Percentiles rank a stretch among this genome's conserved stretches.
Conservation (phyloP, 2,329 filamentous ascomycete genomes). For the Thermomyces lanuginosus region DNA sequence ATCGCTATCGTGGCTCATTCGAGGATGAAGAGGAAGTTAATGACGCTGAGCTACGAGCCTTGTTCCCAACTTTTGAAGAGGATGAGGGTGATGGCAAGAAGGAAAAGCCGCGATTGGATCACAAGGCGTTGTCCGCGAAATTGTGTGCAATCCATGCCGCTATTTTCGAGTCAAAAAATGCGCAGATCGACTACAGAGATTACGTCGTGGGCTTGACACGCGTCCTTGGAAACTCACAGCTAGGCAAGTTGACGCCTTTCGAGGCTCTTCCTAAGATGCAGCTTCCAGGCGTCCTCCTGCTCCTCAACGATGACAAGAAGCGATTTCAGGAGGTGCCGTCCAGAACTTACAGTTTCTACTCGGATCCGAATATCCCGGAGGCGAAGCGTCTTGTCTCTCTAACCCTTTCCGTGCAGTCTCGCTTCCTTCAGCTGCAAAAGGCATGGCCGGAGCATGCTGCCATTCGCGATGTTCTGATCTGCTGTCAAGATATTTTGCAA, state of each 20-base stretch:
- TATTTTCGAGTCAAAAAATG: constrained; percentile 21
- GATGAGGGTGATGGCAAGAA: constrained; percentile 26
- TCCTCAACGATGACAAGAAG: constrained; percentile 45
- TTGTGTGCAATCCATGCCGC: constrained; percentile 44
- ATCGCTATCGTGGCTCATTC: constrained; percentile 62
- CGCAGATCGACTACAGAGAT: constrained; percentile 14
- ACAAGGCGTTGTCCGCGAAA: constrained; percentile 42
- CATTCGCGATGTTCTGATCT: constrained; percentile 59
- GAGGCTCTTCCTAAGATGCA: constrained; percentile 33
- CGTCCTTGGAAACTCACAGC: constrained; percentile 18
- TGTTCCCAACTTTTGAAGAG: constrained; percentile 66
- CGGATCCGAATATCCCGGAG: constrained; percentile 59
- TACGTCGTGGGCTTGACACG: constrained; percentile 21
- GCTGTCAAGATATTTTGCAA: constrained; percentile 58
- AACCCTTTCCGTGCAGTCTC: constrained; percentile 49
- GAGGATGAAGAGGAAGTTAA: constrained; percentile 63
- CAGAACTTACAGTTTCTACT: constrained; percentile 72
- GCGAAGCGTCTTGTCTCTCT: constrained; percentile 56
- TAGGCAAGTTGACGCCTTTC: constrained; percentile 9
- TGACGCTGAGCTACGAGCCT: constrained; percentile 55
- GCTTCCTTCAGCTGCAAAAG: constrained; percentile 53
- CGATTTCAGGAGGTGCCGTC: constrained; percentile 29
- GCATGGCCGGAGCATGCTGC: constrained; percentile 59
- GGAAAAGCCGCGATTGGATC: constrained; percentile 18
- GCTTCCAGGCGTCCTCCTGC: constrained; percentile 49